Evolutionary conservation across 768 basidiomycete genomes (phyloP).

Genomic region (Hemileccinum impolitum): DNA sequence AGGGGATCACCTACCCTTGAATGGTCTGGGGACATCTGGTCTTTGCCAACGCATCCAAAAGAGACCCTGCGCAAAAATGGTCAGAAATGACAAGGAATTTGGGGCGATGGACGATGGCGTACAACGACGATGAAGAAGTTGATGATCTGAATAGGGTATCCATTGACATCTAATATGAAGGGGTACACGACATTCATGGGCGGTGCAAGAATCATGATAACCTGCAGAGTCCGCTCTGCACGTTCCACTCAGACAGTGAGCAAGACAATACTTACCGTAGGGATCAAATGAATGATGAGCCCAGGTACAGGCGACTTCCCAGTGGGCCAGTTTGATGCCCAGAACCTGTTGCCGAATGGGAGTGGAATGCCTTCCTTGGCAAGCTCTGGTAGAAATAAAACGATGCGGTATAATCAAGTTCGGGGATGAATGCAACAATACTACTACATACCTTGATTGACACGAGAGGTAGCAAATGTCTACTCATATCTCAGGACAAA

Average conservation of each 20-base stretch:
- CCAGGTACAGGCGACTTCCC: constrained; percentile 56
- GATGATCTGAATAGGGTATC: constrained; percentile 50
- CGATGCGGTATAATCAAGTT: neutral
- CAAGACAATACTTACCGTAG: constrained; percentile 35
- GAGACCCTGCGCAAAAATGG: constrained; percentile 38
- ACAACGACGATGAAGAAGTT: constrained; percentile 54
- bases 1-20: constrained; percentile 39
- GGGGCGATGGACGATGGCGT: constrained; percentile 21
- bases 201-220: constrained; percentile 53
- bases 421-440: neutral
- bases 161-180: constrained; percentile 57
- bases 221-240: constrained; percentile 24
- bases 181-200: constrained; percentile 54
- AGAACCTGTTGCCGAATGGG: constrained; percentile 55
- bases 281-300: constrained; percentile 52
- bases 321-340: constrained; percentile 62
- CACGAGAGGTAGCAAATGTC: constrained; percentile 49
- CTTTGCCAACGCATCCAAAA: constrained; percentile 55
- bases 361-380: constrained; percentile 63
- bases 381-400: constrained; percentile 37
- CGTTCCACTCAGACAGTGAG: neutral
- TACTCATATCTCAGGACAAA: constrained; percentile 10
- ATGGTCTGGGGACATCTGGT: constrained; percentile 47
- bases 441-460: constrained; percentile 45
- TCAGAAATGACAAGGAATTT: constrained; percentile 20